phyloP scores from a whole-genome alignment of 1,284 basidiomycete species.

The Garcileccinum viscosum region DNA sequence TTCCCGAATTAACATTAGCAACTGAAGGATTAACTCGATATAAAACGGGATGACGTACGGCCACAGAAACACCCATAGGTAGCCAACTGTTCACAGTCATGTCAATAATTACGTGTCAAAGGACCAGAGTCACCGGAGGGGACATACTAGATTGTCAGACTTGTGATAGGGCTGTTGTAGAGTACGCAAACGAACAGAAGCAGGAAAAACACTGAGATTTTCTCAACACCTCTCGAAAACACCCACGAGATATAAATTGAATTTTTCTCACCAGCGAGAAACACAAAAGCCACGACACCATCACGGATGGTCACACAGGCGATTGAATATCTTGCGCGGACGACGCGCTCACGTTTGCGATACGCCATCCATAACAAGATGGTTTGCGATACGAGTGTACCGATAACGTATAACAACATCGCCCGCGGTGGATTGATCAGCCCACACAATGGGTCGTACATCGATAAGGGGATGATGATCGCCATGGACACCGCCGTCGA shows the following conservation, averaged over 20 bases:
- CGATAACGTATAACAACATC: slow-evolving; percentile 17
- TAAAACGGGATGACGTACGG: slow-evolving; percentile 16
- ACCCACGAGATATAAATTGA: background rate
- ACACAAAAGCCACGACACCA: slow-evolving; percentile 25
- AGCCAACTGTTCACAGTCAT: slow-evolving; percentile 21
- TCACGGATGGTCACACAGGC: slow-evolving; percentile 34
- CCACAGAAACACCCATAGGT: slow-evolving; percentile 24
- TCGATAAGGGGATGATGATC: slow-evolving; percentile 7
- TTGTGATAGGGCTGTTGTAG: slow-evolving; percentile 10
- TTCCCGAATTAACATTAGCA: background rate
- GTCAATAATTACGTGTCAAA: slow-evolving; percentile 4
- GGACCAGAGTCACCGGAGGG: background rate
- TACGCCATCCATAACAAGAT: slow-evolving; percentile 26
- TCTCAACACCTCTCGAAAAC: background rate
- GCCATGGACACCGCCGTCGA: background rate
- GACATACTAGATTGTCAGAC: slow-evolving; percentile 23
- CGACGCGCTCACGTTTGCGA: slow-evolving; percentile 17
- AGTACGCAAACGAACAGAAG: slow-evolving; percentile 12
- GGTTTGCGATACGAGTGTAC: slow-evolving; percentile 23
- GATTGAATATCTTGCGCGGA: slow-evolving; percentile 8
- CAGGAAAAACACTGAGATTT: slow-evolving; percentile 16
- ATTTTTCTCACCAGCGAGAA: slow-evolving; percentile 20
- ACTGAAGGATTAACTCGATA: background rate
- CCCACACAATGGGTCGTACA: slow-evolving; percentile 23
- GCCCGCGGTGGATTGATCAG: slow-evolving; percentile 14